phyloP scores from a whole-genome alignment of 441 rosid genomes.

The Pelargonium australe region DNA sequence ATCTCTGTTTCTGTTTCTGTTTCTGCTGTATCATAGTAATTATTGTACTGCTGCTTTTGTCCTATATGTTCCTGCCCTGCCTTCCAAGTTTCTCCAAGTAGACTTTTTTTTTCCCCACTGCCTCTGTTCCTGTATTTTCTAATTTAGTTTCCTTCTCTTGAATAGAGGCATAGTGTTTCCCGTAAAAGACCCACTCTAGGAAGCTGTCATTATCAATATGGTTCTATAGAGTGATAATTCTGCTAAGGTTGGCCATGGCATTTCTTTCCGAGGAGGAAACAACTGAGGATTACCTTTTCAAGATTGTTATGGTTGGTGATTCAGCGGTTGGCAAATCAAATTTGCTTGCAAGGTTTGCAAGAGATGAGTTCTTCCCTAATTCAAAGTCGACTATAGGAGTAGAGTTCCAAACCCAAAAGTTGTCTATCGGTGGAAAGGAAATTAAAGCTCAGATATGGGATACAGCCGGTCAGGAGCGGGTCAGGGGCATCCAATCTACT shows the following conservation, averaged over 20 bases:
- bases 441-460: background rate
- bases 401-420: background rate
- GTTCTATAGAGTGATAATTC: background rate
- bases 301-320: constrained; percentile 6
- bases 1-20: background rate
- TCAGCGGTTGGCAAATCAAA: background rate
- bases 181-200: background rate
- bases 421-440: background rate
- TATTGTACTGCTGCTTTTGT: background rate
- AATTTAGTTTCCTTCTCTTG: background rate
- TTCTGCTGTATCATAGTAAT: background rate
- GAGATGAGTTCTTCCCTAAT: background rate
- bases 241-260: background rate
- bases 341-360: constrained; percentile 1
- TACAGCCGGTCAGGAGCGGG: background rate
- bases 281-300: constrained; percentile 5
- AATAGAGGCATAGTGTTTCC: background rate
- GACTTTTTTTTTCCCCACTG: background rate
- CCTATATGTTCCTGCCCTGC: background rate
- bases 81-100: background rate
- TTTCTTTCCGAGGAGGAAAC: background rate
- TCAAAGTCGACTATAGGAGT: background rate
- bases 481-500: no score
- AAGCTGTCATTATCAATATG: background rate
- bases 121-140: background rate